A percentile compares a stretch with the other conserved stretches of the same genome.
phyloP scores from a whole-genome alignment of 176 grass and related monocot species.

The Tillandsia fasciculata region DNA sequence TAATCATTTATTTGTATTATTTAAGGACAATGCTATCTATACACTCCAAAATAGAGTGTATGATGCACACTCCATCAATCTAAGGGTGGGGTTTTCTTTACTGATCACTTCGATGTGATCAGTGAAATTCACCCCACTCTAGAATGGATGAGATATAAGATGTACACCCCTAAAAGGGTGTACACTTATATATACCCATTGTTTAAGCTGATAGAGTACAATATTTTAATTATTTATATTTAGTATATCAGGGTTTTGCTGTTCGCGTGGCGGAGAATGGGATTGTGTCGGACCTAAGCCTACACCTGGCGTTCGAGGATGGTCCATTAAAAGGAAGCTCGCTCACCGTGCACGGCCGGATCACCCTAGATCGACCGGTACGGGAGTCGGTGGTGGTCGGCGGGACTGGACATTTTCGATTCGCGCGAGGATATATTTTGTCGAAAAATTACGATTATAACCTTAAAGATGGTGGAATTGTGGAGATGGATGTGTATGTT shows the following conservation, averaged over 20 bases:
- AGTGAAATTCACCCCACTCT: no score
- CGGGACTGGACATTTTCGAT: constrained; percentile 38
- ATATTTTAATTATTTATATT: no score
- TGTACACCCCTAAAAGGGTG: no score
- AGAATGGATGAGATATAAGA: no score
- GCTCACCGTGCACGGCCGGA: constrained; percentile 25
- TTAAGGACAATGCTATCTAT: no score
- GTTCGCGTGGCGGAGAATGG: constrained; percentile 30
- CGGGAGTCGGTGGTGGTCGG: constrained; percentile 46
- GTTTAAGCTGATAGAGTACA: no score
- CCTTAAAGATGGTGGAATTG: constrained; percentile 34
- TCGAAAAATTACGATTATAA: constrained; percentile 41
- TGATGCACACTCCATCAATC: no score
- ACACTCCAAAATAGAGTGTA: no score
- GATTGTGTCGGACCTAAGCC: constrained; percentile 28
- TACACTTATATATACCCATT: no score
- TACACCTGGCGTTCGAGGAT: constrained; percentile 36
- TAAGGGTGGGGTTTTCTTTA: no score
- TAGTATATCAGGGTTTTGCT: background rate
- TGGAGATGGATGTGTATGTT: constrained; percentile 47
- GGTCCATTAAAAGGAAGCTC: constrained; percentile 38
- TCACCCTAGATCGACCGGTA: constrained; percentile 25
- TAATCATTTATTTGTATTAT: no score
- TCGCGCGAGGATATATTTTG: constrained; percentile 34
- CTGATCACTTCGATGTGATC: no score